These are phyloP conservation scores for Byssothecium circinans DNA, from an alignment of 2,329 filamentous ascomycete genomes.

Conservation along the genomic window DNA sequence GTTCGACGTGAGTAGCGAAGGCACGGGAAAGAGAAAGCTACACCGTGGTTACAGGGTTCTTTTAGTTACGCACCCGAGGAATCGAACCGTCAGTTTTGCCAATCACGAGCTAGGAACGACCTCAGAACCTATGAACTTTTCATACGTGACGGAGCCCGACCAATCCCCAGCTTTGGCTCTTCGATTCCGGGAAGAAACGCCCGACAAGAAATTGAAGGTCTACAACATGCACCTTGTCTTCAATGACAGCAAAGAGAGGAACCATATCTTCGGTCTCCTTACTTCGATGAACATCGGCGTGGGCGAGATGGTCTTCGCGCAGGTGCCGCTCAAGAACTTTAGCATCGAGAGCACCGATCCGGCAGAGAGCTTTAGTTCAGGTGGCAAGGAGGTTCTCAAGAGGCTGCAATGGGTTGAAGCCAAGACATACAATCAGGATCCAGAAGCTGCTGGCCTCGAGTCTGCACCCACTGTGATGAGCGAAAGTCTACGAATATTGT, in stretches of 20 bases:
- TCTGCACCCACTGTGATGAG: constrained; percentile 71
- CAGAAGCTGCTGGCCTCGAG: constrained; percentile 57
- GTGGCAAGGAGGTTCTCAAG: constrained; percentile 46
- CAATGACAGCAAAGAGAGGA: constrained; percentile 69
- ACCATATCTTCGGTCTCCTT: constrained; percentile 70
- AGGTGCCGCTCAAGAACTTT: constrained; percentile 67
- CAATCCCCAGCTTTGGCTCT: constrained; percentile 71
- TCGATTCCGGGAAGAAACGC: constrained; percentile 62
- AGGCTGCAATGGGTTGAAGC: constrained; percentile 65
- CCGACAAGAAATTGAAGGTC: constrained; percentile 48
- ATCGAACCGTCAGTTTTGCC: constrained; percentile 75
- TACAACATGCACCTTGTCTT: constrained; percentile 80
- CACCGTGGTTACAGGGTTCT: constrained; percentile 80
- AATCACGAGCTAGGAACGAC: constrained; percentile 67
- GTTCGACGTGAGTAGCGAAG: constrained; percentile 67
- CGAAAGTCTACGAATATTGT: constrained; percentile 72
- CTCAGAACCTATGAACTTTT: constrained; percentile 72
- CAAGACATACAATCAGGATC: constrained; percentile 72
- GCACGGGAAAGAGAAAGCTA: constrained; percentile 69
- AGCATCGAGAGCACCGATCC: constrained; percentile 62
- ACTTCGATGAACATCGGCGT: constrained; percentile 70
- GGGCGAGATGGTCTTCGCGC: constrained; percentile 70
- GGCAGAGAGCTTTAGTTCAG: constrained; percentile 47
- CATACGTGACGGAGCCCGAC: constrained; percentile 61
- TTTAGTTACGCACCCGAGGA: constrained; percentile 74